A percentile compares a stretch with the other conserved stretches of the same genome.
phyloP scores from a whole-genome alignment of 331 rosid species.

The Arachis monticola region DNA sequence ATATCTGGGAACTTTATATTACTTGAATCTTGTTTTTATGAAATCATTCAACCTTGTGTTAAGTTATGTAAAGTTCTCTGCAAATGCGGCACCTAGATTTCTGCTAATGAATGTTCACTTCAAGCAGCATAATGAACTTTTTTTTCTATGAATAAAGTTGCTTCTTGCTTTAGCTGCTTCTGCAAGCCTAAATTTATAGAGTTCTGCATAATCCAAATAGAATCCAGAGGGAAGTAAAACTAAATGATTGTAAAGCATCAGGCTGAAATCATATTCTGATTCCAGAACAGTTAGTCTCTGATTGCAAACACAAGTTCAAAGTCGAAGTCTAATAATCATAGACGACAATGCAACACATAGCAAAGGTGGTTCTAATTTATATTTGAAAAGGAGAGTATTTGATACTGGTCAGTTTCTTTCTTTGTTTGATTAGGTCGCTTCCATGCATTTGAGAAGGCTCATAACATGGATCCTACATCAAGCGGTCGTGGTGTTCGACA shows the following conservation, averaged over 20 bases:
- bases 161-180: background rate
- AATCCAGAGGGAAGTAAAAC: background rate
- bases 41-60: no score
- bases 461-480: conserved; percentile 68
- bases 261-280: conserved; percentile 16
- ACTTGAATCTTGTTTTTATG: no score
- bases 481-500: conserved; percentile 94
- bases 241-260: background rate
- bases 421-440: conserved; percentile 70
- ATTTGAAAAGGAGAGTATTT: conserved; percentile 1
- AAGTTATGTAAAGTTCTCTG: no score
- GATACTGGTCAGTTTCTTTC: background rate
- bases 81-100: no score
- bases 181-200: background rate
- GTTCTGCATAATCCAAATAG: background rate
- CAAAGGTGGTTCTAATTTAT: conserved; percentile 15
- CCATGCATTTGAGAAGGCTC: conserved; percentile 84
- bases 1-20: no score
- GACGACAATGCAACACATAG: background rate
- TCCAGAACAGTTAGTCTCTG: conserved; percentile 20
- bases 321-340: conserved; percentile 3
- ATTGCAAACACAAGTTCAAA: conserved; percentile 3
- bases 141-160: no score
- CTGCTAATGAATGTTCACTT: no score
- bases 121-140: no score